Percentiles rank a stretch among this genome's conserved stretches.
Conservation (phyloP, 768 basidiomycete genomes). For the Kwoniella mangroviensis region DNA sequence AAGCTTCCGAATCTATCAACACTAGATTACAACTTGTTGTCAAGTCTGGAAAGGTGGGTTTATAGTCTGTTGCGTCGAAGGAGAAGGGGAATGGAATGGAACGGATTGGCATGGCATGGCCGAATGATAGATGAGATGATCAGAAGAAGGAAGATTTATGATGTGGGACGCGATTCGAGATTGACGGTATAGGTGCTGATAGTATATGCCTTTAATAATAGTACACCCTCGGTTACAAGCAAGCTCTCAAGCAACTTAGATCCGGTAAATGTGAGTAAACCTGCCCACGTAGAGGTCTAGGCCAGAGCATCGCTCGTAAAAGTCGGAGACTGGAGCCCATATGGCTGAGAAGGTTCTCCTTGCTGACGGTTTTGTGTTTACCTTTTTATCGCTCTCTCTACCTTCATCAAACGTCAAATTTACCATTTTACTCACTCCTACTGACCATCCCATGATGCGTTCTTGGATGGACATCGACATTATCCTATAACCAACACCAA, state of each 20-base stretch:
- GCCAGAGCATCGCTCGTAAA: not conserved
- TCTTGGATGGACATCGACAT: conserved; percentile 27
- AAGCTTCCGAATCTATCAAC: conserved; percentile 90
- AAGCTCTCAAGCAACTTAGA: conserved; percentile 97
- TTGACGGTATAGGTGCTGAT: no score
- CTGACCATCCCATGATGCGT: conserved; percentile 26
- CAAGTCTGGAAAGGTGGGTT: conserved; percentile 82
- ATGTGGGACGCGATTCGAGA: no score
- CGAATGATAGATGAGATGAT: not conserved
- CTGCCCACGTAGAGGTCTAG: not conserved
- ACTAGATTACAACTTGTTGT: conserved; percentile 89
- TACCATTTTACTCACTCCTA: not conserved
- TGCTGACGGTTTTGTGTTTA: conserved; percentile 64
- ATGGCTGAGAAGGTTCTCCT: conserved; percentile 98
- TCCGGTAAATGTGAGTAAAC: conserved; percentile 85
- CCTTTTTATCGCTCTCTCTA: conserved; percentile 28
- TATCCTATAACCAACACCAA: not conserved
- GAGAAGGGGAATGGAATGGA: conserved; percentile 6
- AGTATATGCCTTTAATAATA: conserved; percentile 8
- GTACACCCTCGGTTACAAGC: conserved; percentile 96
- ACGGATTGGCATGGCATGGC: no score
- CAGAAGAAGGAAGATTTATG: not conserved
- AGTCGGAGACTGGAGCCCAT: conserved; percentile 39
- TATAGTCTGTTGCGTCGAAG: not conserved
- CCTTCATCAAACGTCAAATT: conserved; percentile 2